Percentiles rank a stretch among this genome's conserved stretches.
These are phyloP conservation scores for Pisolithus microcarpus DNA, from an alignment of 768 basidiomycete genomes.

Conservation along the genomic window DNA sequence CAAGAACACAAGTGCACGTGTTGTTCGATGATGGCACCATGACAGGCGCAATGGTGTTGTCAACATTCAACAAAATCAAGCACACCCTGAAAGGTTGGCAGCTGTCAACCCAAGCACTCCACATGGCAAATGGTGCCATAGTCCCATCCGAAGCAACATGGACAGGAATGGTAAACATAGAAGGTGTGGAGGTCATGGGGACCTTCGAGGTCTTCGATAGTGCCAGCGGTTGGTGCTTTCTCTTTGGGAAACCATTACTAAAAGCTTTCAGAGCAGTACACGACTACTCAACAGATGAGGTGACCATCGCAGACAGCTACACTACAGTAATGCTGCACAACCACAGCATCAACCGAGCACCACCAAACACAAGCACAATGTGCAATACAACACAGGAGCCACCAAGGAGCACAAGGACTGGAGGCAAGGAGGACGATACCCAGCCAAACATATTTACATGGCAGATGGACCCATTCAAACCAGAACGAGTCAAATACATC, in stretches of 20 bases:
- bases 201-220: slow-evolving; percentile 11
- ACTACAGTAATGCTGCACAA: neutral
- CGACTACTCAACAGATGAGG: slow-evolving; percentile 14
- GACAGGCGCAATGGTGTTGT: neutral
- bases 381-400: neutral
- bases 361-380: too few species aligned
- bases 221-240: slow-evolving; percentile 19
- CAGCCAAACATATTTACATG: slow-evolving; percentile 11
- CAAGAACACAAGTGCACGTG: neutral
- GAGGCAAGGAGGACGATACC: too few species aligned
- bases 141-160: slow-evolving; percentile 4
- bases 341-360: too few species aligned
- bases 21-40: neutral
- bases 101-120: slow-evolving; percentile 4
- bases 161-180: neutral
- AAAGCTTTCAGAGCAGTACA: slow-evolving; percentile 16
- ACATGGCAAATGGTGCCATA: slow-evolving; percentile 27
- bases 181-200: neutral
- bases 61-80: neutral
- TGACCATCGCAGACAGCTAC: neutral
- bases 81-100: neutral
- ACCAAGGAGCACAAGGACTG: too few species aligned
- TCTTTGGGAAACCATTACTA: slow-evolving; percentile 25
- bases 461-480: too few species aligned
- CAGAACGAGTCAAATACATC: too few species aligned